Base-by-base conservation (phyloP, 352 stramenopile species). In the Saprolegnia parasitica region DNA sequence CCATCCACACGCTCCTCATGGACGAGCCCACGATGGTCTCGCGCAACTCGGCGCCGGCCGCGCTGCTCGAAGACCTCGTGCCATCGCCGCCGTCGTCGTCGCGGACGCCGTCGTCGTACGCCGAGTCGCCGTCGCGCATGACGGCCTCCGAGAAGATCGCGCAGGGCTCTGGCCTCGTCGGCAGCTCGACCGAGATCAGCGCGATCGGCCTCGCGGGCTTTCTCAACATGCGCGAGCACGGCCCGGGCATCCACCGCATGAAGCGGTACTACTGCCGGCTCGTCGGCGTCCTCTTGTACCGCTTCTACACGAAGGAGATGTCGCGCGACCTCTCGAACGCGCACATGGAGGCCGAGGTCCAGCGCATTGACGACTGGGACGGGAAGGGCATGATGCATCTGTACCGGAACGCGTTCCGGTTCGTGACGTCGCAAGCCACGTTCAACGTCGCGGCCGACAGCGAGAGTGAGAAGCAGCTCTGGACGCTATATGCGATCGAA, bases 401-500 rank as follows among this genome's bases (percentile, higher is more conserved):
- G 62, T 96, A 96, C 64, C 78, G 80, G 54, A 80, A 91, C 71
- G 89, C 85, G 72, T 95, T 96, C 73, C 90, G 93, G 73, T 68
- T 93, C 23, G 88, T 82, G 58, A 90, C 91, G 65, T 83, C 79
- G 21, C 81, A 86, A 5, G 76, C 78, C 23, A 81, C 89, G 52
- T 93, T 89, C 63, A 93, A 93, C 65, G 77, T 85, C 46, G 84
- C 91, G 61, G 86, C 86, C 18, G 82, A 91, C 68, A 87, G 75
- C 56, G 83, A 91, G 67, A 83, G 91, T 65, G 86, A 93, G 76
- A 90, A 91, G 71, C 72, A 76, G 21, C 75, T 78, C 13, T 93
- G 86, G 86, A 67, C 21, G 8, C 58, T 56, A 24, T 67, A 67
- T 21, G 58, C 58, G 18, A 84, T 91, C 70, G 78, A 87, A 56